These are phyloP conservation scores for Tilletia indica DNA, from an alignment of 1,284 basidiomycete species.

Conservation along the genomic window DNA sequence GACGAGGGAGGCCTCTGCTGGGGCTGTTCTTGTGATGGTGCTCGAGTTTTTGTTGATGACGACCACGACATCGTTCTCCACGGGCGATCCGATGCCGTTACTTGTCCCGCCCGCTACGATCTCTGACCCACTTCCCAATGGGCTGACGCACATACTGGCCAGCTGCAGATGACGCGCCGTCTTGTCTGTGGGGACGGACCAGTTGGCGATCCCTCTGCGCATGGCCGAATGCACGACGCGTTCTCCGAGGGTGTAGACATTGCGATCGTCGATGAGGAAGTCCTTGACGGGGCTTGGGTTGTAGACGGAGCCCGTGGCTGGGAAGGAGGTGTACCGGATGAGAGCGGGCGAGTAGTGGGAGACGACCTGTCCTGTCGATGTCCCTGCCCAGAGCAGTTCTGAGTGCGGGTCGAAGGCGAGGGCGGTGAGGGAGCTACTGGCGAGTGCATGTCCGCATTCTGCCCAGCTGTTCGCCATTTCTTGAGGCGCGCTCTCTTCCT, in stretches of 20 bases:
- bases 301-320: constrained; percentile 58
- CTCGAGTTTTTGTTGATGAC: constrained; percentile 47
- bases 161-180: constrained; percentile 33
- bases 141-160: constrained; percentile 48
- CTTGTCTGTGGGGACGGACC: constrained; percentile 36
- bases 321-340: constrained; percentile 61
- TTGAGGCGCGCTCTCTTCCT: constrained; percentile 1
- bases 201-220: constrained; percentile 55
- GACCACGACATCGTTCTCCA: constrained; percentile 39
- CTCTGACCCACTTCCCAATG: constrained; percentile 45
- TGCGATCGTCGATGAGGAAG: constrained; percentile 53
- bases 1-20: constrained; percentile 46
- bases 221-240: constrained; percentile 56
- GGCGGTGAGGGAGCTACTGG: constrained; percentile 31
- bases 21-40: constrained; percentile 35
- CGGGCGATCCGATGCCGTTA: constrained; percentile 31
- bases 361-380: constrained; percentile 69
- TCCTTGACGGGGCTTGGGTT: constrained; percentile 43
- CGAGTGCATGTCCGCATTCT: constrained; percentile 11
- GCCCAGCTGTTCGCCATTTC: constrained; percentile 11
- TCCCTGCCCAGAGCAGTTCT: constrained; percentile 84
- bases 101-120: constrained; percentile 44
- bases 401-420: constrained; percentile 84
- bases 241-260: constrained; percentile 55
- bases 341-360: constrained; percentile 72